These are phyloP conservation scores for Pueraria montana DNA, from an alignment of 306 rosid genomes.

Conservation along the genomic window DNA sequence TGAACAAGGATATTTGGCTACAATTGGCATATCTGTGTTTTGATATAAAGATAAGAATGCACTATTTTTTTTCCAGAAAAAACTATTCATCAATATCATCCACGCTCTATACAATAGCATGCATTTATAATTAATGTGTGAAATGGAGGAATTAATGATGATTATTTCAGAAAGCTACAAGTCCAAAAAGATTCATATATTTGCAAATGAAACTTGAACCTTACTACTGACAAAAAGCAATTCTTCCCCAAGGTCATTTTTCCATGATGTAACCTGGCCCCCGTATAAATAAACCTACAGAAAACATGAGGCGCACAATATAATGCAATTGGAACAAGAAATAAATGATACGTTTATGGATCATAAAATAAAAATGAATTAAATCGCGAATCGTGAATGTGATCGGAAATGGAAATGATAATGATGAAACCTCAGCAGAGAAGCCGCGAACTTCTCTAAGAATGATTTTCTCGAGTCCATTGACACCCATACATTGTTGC, in stretches of 20 bases:
- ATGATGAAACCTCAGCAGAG: constrained; percentile 67
- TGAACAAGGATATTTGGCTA: no score
- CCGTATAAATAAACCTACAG: constrained; percentile 76
- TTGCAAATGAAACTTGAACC: constrained; percentile 48
- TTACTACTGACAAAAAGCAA: constrained; percentile 78
- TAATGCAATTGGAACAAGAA: not conserved
- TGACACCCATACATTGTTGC: constrained; percentile 51
- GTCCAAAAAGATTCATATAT: not conserved
- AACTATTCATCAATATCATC: no score
- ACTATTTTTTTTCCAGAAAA: no score
- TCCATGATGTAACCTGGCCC: constrained; percentile 86
- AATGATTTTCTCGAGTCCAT: constrained; percentile 72
- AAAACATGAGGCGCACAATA: not conserved
- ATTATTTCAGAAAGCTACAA: not conserved
- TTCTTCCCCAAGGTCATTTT: constrained; percentile 76
- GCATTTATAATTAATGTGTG: no score
- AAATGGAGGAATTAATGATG: not conserved
- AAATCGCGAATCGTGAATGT: not conserved
- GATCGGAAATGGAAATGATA: no score
- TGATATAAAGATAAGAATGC: no score
- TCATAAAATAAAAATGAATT: not conserved
- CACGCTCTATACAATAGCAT: no score
- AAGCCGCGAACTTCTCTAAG: constrained; percentile 67
- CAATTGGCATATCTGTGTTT: no score
- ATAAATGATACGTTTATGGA: not conserved